phyloP scores from a whole-genome alignment of 164 flowering plant genomes.

The Liriodendron chinense region DNA sequence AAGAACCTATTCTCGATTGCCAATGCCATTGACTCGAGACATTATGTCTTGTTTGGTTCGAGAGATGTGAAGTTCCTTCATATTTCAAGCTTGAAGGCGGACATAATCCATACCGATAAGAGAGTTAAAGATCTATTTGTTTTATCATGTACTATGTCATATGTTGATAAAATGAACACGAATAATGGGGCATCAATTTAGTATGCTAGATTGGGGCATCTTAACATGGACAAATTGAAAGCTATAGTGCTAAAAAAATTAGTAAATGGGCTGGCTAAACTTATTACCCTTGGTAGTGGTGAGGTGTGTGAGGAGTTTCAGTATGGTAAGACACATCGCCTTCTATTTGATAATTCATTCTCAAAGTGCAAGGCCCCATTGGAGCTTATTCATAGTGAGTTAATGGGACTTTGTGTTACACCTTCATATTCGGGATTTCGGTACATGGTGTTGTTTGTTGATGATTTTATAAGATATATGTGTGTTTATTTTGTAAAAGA shows the following conservation, averaged over 20 bases:
- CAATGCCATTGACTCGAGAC: constrained; percentile 9
- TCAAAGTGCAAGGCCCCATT: too few species aligned
- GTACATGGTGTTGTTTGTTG: not conserved
- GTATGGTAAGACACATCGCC: too few species aligned
- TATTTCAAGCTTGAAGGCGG: too few species aligned
- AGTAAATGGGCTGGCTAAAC: not conserved
- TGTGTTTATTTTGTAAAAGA: too few species aligned
- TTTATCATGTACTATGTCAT: constrained; percentile 7
- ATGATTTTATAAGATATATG: not conserved
- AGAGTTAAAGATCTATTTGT: constrained; percentile 8
- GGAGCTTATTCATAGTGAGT: too few species aligned
- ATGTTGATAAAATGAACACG: constrained; percentile 4
- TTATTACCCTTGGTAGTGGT: not conserved
- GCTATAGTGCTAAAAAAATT: not conserved
- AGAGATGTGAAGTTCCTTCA: constrained; percentile 14
- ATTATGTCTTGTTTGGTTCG: too few species aligned
- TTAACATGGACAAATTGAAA: too few species aligned
- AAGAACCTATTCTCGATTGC: too few species aligned
- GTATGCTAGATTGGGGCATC: too few species aligned
- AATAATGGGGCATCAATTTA: constrained; percentile 9
- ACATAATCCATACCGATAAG: constrained; percentile 4
- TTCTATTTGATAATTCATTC: too few species aligned
- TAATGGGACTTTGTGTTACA: too few species aligned
- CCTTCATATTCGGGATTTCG: not conserved
- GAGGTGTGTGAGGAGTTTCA: too few species aligned